Conservation (phyloP, 306 rosid species). For the Prunus fruticosa region DNA sequence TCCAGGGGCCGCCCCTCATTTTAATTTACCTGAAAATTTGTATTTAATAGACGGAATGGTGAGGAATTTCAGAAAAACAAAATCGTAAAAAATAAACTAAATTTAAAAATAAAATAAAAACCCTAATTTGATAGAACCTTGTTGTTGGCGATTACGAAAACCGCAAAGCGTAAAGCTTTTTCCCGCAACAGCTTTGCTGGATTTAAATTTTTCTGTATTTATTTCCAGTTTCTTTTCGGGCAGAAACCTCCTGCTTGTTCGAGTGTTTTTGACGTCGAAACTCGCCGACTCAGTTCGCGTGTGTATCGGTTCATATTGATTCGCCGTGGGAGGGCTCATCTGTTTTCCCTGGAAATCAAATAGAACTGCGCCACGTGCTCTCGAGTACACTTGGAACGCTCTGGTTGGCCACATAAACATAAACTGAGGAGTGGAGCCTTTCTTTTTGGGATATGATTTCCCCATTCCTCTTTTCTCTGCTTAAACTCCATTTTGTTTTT, state of each 20-base stretch:
- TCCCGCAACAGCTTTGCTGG: neutral
- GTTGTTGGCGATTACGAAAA: slow-evolving; percentile 15
- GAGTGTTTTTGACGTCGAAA: neutral
- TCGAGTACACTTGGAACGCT: neutral
- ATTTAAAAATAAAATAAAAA: neutral
- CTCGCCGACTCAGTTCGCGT: neutral
- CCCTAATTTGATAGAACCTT: slow-evolving; percentile 19
- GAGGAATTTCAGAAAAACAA: neutral
- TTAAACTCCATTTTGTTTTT: too few species aligned
- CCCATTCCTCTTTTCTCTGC: too few species aligned
- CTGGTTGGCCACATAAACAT: neutral
- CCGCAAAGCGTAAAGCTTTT: neutral
- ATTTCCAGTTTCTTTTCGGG: neutral
- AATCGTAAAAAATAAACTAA: neutral
- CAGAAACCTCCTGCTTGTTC: neutral
- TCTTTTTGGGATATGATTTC: too few species aligned
- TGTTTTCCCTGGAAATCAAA: neutral
- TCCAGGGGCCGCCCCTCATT: slow-evolving; percentile 80
- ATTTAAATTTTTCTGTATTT: neutral
- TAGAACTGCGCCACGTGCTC: neutral
- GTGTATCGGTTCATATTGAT: neutral
- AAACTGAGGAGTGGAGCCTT: too few species aligned
- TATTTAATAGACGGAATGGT: neutral
- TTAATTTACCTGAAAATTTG: slow-evolving; percentile 1
- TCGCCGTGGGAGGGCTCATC: neutral